These are phyloP conservation scores for Serendipita sp. DNA, from an alignment of 768 basidiomycete genomes.

Conservation along the genomic window DNA sequence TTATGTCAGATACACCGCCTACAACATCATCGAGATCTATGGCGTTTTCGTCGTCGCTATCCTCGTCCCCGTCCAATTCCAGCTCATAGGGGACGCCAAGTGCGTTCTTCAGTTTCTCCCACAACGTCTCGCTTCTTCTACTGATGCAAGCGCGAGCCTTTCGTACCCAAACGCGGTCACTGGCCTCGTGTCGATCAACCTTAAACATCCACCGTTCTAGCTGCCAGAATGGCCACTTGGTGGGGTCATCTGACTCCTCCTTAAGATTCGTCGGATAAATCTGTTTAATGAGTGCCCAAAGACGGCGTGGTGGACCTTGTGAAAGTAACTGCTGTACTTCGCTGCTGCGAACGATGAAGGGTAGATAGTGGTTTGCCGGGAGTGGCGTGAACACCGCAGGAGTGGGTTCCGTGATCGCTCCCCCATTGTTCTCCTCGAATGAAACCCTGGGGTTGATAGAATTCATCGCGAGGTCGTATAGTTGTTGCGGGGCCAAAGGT, in stretches of 20 bases:
- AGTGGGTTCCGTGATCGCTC: conserved; percentile 13
- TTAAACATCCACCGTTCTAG: conserved; percentile 53
- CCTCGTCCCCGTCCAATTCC: conserved; percentile 18
- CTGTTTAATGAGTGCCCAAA: conserved; percentile 62
- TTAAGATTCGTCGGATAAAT: conserved; percentile 22
- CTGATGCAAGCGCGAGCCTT: conserved; percentile 62
- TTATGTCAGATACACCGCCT: neutral
- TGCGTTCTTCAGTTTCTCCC: conserved; percentile 81
- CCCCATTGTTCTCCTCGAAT: neutral
- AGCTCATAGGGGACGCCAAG: conserved; percentile 78
- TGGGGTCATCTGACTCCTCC: conserved; percentile 31
- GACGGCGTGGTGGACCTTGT: conserved; percentile 45
- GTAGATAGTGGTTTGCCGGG: conserved; percentile 62
- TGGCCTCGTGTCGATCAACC: conserved; percentile 41
- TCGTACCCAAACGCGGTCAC: conserved; percentile 60
- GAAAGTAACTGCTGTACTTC: conserved; percentile 60
- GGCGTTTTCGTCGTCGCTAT: conserved; percentile 37
- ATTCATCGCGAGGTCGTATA: conserved; percentile 45
- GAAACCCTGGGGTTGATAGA: conserved; percentile 11
- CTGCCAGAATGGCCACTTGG: conserved; percentile 55
- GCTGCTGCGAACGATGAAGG: conserved; percentile 66
- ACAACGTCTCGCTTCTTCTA: conserved; percentile 66
- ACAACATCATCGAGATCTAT: conserved; percentile 3
- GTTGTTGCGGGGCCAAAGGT: conserved; percentile 53
- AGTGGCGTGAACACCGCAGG: conserved; percentile 59